Percentiles rank a stretch among this genome's conserved stretches.
Conservation (phyloP, 306 rosid genomes). For the Trichosanthes truncata region DNA sequence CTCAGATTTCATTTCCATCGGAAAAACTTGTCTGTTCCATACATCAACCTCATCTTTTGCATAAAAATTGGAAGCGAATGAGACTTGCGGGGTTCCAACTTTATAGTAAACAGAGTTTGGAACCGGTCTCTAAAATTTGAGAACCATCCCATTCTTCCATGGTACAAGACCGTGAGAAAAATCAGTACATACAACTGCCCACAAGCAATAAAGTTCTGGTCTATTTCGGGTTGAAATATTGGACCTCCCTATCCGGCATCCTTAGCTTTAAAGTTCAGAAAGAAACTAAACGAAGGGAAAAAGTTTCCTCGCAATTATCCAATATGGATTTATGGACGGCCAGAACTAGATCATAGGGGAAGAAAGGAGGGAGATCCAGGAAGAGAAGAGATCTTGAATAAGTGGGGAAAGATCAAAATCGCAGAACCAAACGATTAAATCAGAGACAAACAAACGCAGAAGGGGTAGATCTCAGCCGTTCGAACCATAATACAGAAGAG, state of each 20-base stretch:
- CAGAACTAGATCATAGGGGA: background rate
- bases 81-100: background rate
- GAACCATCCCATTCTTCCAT: background rate
- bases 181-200: background rate
- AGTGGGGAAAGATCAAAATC: conserved; percentile 7
- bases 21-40: background rate
- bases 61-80: background rate
- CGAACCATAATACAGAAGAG: conserved; percentile 14
- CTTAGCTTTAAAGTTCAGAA: background rate
- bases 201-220: background rate
- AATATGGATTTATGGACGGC: background rate
- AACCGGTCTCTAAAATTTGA: background rate
- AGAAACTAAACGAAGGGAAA: background rate
- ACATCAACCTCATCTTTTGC: background rate
- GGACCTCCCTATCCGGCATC: background rate
- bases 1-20: background rate
- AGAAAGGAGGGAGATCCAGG: background rate
- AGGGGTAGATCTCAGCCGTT: conserved; percentile 50
- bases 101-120: background rate
- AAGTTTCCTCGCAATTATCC: background rate
- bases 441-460: conserved; percentile 21
- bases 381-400: conserved; percentile 6
- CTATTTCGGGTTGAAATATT: background rate
- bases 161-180: background rate
- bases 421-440: conserved; percentile 19